phyloP scores from a whole-genome alignment of 768 basidiomycete genomes.

The Imleria badia region DNA sequence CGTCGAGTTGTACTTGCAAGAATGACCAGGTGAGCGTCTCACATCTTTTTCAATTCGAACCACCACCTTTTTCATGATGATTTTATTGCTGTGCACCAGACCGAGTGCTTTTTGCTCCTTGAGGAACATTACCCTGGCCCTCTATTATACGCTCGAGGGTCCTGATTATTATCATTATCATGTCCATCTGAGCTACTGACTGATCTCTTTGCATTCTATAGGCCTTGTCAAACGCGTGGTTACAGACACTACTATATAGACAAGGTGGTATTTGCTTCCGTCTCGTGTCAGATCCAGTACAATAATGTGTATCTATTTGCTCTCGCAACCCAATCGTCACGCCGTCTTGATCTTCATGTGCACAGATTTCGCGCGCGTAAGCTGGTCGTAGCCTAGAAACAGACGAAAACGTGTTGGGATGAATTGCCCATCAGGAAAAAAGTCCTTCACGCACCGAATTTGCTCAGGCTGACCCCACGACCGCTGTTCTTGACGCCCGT shows the following conservation, averaged over 20 bases:
- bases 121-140: slow-evolving; percentile 34
- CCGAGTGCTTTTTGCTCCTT: slow-evolving; percentile 32
- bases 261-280: background rate
- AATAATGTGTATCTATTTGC: background rate
- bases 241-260: background rate
- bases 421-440: background rate
- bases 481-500: slow-evolving; percentile 94
- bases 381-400: slow-evolving; percentile 75
- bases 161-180: slow-evolving; percentile 20
- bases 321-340: background rate
- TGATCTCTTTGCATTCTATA: slow-evolving; percentile 1
- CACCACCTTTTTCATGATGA: slow-evolving; percentile 24
- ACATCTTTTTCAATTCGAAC: background rate
- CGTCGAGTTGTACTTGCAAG: too few relatives aligned
- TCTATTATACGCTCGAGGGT: slow-evolving; percentile 36
- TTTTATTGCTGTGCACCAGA: slow-evolving; percentile 38
- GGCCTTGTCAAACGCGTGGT: background rate
- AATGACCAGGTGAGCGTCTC: slow-evolving; percentile 10
- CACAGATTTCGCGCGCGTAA: slow-evolving; percentile 77
- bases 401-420: background rate
- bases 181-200: background rate
- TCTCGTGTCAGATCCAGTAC: background rate
- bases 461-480: slow-evolving; percentile 85
- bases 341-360: slow-evolving; percentile 77
- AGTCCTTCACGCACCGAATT: slow-evolving; percentile 67